Evolutionary conservation across 208 protist genomes (phyloP).

Genomic region (Angomonas deanei): DNA sequence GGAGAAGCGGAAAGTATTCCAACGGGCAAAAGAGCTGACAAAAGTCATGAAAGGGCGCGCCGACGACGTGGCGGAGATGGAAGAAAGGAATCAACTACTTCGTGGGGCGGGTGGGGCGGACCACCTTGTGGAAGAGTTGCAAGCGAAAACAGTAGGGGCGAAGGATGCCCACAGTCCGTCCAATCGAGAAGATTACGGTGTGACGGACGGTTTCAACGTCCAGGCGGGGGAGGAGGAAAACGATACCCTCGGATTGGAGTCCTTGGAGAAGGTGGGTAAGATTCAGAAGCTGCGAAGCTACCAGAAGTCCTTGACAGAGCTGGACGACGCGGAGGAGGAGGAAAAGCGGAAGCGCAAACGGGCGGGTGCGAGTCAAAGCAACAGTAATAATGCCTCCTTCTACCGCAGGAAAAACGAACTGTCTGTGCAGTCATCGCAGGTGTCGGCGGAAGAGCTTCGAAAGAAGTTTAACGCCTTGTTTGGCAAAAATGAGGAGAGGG

Average conservation of each 20-base stretch:
- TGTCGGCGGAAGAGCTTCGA: conserved; percentile 10
- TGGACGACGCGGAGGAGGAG: conserved; percentile 33
- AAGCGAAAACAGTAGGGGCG: background rate
- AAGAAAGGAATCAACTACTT: conserved; percentile 11
- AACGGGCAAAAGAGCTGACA: conserved; percentile 21
- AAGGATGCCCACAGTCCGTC: background rate
- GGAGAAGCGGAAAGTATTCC: conserved; percentile 20
- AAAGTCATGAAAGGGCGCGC: conserved; percentile 28
- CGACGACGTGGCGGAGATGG: conserved; percentile 29
- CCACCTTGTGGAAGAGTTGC: background rate
- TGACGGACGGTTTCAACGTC: background rate
- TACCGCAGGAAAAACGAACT: background rate
- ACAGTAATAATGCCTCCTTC: background rate
- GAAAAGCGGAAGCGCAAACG: background rate
- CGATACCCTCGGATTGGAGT: conserved; percentile 13
- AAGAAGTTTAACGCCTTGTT: conserved; percentile 3
- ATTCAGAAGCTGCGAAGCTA: conserved; percentile 43
- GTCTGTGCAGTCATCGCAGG: background rate
- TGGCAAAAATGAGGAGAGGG: conserved; percentile 10
- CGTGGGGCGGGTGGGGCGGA: background rate
- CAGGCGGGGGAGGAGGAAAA: background rate
- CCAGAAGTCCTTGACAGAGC: conserved; percentile 34
- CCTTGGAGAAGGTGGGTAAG: conserved; percentile 24
- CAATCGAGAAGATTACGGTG: background rate
- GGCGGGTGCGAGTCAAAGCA: background rate